Conservation (phyloP, 768 basidiomycete species). For the Lanmaoa rubissima region DNA sequence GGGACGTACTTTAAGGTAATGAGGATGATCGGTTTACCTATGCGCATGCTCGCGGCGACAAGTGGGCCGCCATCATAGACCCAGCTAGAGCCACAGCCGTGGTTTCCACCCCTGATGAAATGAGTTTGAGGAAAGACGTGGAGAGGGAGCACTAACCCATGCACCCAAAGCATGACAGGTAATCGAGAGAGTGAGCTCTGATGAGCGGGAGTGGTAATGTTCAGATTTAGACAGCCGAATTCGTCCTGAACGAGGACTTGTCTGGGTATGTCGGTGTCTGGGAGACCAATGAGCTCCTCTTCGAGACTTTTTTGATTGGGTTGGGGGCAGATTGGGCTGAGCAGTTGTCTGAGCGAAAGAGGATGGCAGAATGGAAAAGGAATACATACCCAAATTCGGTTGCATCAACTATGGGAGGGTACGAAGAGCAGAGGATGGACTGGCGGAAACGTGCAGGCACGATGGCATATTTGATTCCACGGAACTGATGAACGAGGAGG, state of each 20-base stretch:
- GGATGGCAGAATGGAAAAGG: constrained; percentile 7
- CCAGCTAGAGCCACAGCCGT: constrained; percentile 76
- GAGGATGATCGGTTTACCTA: constrained; percentile 64
- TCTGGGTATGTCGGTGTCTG: constrained; percentile 49
- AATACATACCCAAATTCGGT: constrained; percentile 59
- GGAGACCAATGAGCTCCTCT: constrained; percentile 60
- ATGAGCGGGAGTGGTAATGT: constrained; percentile 72
- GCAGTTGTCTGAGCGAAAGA: constrained; percentile 1
- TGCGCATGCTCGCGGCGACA: constrained; percentile 62
- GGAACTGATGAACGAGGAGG: constrained; percentile 63
- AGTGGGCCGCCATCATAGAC: constrained; percentile 71
- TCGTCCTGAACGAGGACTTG: constrained; percentile 65
- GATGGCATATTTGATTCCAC: constrained; percentile 75
- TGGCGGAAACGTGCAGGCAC: constrained; percentile 76
- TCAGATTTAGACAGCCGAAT: constrained; percentile 77
- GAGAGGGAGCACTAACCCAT: constrained; percentile 54
- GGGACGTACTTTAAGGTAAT: constrained; percentile 71
- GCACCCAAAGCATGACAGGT: constrained; percentile 86
- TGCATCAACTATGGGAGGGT: constrained; percentile 59
- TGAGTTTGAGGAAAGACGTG: constrained; percentile 19
- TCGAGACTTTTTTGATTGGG: constrained; percentile 47
- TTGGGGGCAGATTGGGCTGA: constrained; percentile 78
- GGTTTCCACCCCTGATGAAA: constrained; percentile 58
- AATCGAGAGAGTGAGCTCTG: constrained; percentile 49
- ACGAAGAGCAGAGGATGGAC: constrained; percentile 58